A percentile compares a stretch with the other conserved stretches of the same genome.
Evolutionary conservation across 1,284 basidiomycete genomes (phyloP).

Genomic region (Cutaneotrichosporon cutaneum): DNA sequence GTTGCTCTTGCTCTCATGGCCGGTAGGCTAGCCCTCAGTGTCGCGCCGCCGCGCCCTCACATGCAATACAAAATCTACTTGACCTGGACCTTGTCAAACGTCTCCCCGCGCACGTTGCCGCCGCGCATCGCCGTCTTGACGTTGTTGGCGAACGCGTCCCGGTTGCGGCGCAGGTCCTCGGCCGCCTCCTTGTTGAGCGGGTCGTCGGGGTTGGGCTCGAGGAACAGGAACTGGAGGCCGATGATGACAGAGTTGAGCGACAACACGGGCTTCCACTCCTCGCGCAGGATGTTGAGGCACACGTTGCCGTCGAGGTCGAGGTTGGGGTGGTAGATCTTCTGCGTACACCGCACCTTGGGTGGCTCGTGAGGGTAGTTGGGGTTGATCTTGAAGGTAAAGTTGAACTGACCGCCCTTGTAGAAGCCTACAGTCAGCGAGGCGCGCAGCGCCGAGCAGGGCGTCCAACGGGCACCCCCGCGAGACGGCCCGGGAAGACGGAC

Average conservation of each 20-base stretch:
- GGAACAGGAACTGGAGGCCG: slow-evolving; percentile 94
- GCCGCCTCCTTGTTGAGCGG: slow-evolving; percentile 99
- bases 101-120: slow-evolving; percentile 67
- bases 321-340: slow-evolving; percentile 99
- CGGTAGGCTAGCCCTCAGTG: background rate
- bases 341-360: slow-evolving; percentile 96
- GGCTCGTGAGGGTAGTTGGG: slow-evolving; percentile 98
- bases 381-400: slow-evolving; percentile 93
- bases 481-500: slow-evolving; percentile 24
- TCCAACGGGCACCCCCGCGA: no score
- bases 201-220: slow-evolving; percentile 98
- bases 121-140: slow-evolving; percentile 83
- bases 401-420: slow-evolving; percentile 93
- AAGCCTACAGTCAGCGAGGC: slow-evolving; percentile 66
- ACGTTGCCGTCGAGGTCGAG: slow-evolving; percentile 97
- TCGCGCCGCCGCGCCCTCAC: background rate
- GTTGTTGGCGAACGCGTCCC: slow-evolving; percentile 74
- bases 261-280: slow-evolving; percentile 98
- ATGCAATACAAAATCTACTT: slow-evolving; percentile 17
- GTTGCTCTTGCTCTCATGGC: background rate
- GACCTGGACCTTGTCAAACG: slow-evolving; percentile 69
- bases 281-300: slow-evolving; percentile 93
- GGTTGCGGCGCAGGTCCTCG: slow-evolving; percentile 79
- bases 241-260: slow-evolving; percentile 98
- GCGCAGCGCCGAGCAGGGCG: background rate